Conservation (phyloP, 495 filamentous ascomycete genomes). For the Hypomontagnella submonticulosa region DNA sequence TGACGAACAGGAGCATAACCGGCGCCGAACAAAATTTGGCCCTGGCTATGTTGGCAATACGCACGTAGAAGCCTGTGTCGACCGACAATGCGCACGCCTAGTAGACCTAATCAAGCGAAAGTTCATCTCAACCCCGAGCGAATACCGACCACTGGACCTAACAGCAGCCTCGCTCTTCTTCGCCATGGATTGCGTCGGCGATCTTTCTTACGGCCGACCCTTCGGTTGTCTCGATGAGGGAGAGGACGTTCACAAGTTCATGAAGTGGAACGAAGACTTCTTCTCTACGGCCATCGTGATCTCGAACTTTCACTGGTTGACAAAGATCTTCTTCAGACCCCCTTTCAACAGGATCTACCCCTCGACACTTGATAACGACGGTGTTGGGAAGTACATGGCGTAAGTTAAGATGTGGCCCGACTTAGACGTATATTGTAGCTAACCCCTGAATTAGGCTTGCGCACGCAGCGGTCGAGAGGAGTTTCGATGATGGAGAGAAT, state of each 20-base stretch:
- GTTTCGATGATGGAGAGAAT: constrained; percentile 39
- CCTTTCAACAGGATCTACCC: constrained; percentile 39
- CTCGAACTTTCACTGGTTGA: constrained; percentile 40
- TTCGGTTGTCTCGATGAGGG: constrained; percentile 41
- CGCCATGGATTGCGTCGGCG: constrained; percentile 37
- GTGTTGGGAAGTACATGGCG: constrained; percentile 36
- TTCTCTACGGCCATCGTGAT: constrained; percentile 33
- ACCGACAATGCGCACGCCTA: constrained; percentile 25
- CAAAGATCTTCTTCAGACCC: constrained; percentile 31
- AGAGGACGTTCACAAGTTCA: constrained; percentile 28
- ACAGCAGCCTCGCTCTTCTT: constrained; percentile 27
- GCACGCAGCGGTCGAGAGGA: constrained; percentile 48
- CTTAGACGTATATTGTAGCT: not conserved
- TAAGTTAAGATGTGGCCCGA: not conserved
- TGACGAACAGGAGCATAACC: constrained; percentile 32
- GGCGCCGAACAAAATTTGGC: constrained; percentile 29
- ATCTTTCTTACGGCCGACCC: constrained; percentile 27
- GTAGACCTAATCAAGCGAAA: constrained; percentile 36
- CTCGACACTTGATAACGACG: constrained; percentile 18
- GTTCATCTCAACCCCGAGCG: constrained; percentile 24
- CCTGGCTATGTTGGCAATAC: constrained; percentile 27
- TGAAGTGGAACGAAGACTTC: constrained; percentile 41
- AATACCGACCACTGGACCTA: constrained; percentile 26
- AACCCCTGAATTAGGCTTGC: constrained; percentile 43
- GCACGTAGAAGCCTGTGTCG: constrained; percentile 31